Base-by-base conservation (phyloP, 371 early-diverging fungal species). In the Catenaria anguillulae region DNA sequence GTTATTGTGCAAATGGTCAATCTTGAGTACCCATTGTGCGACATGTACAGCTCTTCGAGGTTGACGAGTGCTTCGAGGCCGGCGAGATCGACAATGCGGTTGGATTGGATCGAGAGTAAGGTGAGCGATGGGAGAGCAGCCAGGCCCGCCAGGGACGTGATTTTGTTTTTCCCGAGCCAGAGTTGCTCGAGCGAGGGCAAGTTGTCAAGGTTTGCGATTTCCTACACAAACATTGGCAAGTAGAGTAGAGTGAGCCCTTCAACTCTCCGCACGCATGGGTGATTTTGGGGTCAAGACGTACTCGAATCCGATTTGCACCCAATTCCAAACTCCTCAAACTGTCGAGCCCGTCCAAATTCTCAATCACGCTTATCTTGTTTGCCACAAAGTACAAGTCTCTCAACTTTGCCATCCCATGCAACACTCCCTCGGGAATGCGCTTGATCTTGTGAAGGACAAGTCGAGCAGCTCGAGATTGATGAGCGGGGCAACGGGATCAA, bases 81-180 rank as follows among this genome's bases (percentile, higher is more conserved):
- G 67, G 86, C 81, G 29, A 97, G 71, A 48, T 73, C 73, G 0
- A 82, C 81, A 45, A 92, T 66, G 5, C 91, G 86, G 71, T 92
- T 91, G 66, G 86, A 85, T 68, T 81, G 62, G 34, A 95, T 88
- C 66, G 88, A 87, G 33, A 93, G 73, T 33, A 91, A 74, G 45
- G 78, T 82, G 63, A 96, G 73, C 37, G 84, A 85, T 40, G 73
- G 67, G 56, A 81, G 62, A 2, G 48, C 43, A 5, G 62, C 62
- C 19, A 81, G 71, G 61, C 73, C 73, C 73, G 75, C 60, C 10
- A 59, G 34, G 13, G 33, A 36, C 2, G 81, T 74, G 35, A 97
- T 92, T 73, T 96, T 97, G 78, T 97, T 97, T 70, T 97, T 97
- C 35, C 98, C 96, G 43, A 97, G 74, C 86, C 92, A 96, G 23